These are phyloP conservation scores for Gryganskiella cystojenkinii DNA, from an alignment of 192 early-diverging fungal genomes.

Conservation along the genomic window DNA sequence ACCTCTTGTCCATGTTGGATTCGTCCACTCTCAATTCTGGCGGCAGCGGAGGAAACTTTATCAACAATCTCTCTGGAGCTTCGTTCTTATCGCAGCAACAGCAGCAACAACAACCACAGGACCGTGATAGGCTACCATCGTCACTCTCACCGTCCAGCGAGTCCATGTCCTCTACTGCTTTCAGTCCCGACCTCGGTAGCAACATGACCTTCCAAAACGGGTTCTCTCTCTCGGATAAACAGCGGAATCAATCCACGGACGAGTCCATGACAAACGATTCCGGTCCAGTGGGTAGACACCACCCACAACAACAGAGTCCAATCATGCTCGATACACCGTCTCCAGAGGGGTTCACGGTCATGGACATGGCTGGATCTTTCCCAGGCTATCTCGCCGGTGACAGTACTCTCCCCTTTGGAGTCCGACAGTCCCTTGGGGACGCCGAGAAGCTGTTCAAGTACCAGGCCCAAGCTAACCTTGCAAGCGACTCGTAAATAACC, in stretches of 20 bases:
- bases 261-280: conserved; percentile 19
- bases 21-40: conserved; percentile 24
- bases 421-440: conserved; percentile 22
- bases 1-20: conserved; percentile 39
- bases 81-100: not conserved
- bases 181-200: conserved; percentile 10
- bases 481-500: conserved; percentile 6
- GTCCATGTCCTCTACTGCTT: conserved; percentile 12
- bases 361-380: conserved; percentile 40
- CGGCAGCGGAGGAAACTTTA: conserved; percentile 1
- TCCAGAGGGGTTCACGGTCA: conserved; percentile 21
- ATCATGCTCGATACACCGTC: conserved; percentile 21
- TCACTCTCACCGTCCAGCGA: conserved; percentile 19
- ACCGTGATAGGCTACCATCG: not conserved
- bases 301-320: not conserved
- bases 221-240: conserved; percentile 1
- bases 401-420: conserved; percentile 18
- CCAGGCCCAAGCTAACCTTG: conserved; percentile 17
- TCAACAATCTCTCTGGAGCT: not conserved
- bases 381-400: conserved; percentile 25
- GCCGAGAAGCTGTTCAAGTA: conserved; percentile 35
- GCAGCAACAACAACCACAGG: not conserved
- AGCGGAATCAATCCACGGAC: conserved; percentile 11
- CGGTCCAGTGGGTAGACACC: conserved; percentile 9
- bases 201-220: not conserved